These are phyloP conservation scores for Furcasterigmium sp. DNA, from an alignment of 2,329 filamentous ascomycete species.

Conservation along the genomic window DNA sequence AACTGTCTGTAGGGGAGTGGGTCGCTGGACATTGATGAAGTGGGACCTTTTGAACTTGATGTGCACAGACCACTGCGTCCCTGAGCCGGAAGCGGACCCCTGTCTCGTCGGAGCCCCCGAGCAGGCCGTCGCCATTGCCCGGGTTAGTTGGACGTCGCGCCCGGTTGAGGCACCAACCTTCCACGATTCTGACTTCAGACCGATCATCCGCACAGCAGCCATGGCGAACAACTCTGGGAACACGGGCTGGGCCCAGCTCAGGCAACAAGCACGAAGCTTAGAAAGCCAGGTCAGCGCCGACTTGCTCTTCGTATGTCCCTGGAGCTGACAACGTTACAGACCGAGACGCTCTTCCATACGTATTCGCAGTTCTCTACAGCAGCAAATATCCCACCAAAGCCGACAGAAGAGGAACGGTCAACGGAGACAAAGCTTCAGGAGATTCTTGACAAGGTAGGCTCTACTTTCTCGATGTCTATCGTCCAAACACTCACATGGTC, in stretches of 20 bases:
- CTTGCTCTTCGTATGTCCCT: neutral
- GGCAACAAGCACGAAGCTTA: conserved; percentile 82
- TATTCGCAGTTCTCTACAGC: conserved; percentile 89
- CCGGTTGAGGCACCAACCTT: too few species aligned
- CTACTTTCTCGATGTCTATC: neutral
- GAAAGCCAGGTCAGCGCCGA: conserved; percentile 71
- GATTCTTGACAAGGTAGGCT: conserved; percentile 69
- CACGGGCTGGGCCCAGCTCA: conserved; percentile 85
- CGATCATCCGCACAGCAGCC: conserved; percentile 6
- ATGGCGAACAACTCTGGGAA: conserved; percentile 52
- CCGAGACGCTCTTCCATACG: conserved; percentile 74
- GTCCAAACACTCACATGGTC: conserved; percentile 9
- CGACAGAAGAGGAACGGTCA: conserved; percentile 76
- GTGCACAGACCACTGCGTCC: too few species aligned
- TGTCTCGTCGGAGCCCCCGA: too few species aligned
- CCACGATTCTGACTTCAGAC: too few species aligned
- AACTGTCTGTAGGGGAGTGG: too few species aligned
- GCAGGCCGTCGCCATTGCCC: too few species aligned
- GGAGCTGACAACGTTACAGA: conserved; percentile 46
- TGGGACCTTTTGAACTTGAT: too few species aligned
- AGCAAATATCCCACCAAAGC: conserved; percentile 73
- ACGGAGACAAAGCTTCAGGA: conserved; percentile 81
- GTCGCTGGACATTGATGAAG: too few species aligned
- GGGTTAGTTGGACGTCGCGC: too few species aligned
- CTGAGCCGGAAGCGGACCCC: conserved; percentile 1